phyloP scores from a whole-genome alignment of 768 basidiomycete genomes.

The Agaricus bisporus region DNA sequence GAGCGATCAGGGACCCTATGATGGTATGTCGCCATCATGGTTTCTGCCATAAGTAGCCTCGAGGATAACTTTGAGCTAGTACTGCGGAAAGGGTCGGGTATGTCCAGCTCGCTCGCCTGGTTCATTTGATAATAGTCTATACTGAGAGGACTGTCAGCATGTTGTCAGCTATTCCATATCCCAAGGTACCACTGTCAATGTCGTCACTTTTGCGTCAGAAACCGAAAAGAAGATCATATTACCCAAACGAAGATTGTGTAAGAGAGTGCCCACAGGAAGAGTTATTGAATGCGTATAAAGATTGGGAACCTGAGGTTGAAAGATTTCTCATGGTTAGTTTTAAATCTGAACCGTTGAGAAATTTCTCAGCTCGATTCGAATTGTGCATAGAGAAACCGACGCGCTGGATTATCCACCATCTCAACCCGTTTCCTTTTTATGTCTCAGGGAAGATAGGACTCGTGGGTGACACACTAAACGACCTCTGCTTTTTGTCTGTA shows the following conservation, averaged over 20 bases:
- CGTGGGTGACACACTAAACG: slow-evolving; percentile 18
- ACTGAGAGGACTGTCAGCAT: slow-evolving; percentile 24
- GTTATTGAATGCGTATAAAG: slow-evolving; percentile 10
- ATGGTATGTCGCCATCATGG: slow-evolving; percentile 1
- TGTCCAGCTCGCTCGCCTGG: background rate
- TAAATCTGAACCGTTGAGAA: background rate
- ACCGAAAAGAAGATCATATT: slow-evolving; percentile 12
- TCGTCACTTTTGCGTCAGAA: slow-evolving; percentile 31
- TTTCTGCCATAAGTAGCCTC: background rate
- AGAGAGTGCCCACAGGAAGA: slow-evolving; percentile 11
- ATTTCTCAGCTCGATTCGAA: background rate
- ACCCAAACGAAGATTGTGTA: slow-evolving; percentile 13
- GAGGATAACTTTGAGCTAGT: slow-evolving; percentile 1
- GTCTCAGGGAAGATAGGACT: slow-evolving; percentile 15
- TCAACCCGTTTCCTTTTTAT: slow-evolving; percentile 14
- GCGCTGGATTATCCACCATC: slow-evolving; percentile 18
- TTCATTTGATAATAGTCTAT: background rate
- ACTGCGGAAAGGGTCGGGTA: slow-evolving; percentile 17
- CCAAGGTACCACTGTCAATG: slow-evolving; percentile 36
- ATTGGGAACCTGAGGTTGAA: slow-evolving; percentile 13
- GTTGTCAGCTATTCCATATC: slow-evolving; percentile 45
- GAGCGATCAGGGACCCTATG: slow-evolving; percentile 13
- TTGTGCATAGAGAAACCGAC: slow-evolving; percentile 16
- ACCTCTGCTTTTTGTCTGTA: background rate
- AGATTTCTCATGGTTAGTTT: slow-evolving; percentile 14